Percentiles rank a stretch among this genome's conserved stretches.
Conservation (phyloP, 768 basidiomycete genomes). For the Suillus brevipes region DNA sequence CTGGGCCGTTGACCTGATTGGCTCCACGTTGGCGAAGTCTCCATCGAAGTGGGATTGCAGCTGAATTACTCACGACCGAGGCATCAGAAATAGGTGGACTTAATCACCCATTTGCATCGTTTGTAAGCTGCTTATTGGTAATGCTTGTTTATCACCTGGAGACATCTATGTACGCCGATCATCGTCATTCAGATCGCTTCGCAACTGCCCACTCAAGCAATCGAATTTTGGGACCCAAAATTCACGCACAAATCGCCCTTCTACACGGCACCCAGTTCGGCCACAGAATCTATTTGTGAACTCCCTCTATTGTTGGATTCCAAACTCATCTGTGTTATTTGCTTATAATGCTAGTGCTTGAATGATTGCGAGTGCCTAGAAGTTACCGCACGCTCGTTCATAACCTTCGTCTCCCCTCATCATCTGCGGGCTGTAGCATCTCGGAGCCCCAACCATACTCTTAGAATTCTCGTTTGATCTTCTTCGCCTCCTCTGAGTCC, state of each 20-base stretch:
- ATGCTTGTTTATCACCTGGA: neutral
- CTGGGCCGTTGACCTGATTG: slow-evolving; percentile 43
- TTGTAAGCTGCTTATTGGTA: neutral
- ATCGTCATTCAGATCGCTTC: neutral
- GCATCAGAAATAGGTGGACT: neutral
- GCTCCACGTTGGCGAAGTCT: slow-evolving; percentile 11
- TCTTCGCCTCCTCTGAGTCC: too few species aligned
- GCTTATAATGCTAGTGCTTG: neutral
- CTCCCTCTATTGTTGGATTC: neutral
- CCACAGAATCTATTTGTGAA: neutral
- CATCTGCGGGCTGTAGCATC: neutral
- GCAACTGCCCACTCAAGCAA: neutral
- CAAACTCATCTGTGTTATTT: too few species aligned
- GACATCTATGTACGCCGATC: neutral
- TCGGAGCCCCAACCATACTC: neutral
- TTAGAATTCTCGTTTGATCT: neutral
- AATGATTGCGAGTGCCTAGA: neutral
- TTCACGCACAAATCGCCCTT: neutral
- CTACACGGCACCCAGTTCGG: neutral
- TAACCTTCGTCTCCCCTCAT: neutral
- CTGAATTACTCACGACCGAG: neutral
- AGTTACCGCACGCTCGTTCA: neutral
- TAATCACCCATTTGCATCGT: neutral
- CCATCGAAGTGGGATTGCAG: neutral
- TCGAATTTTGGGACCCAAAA: neutral